Evolutionary conservation across 371 early-diverging fungal genomes (phyloP).

Genomic region (Apophysomyces sp.): DNA sequence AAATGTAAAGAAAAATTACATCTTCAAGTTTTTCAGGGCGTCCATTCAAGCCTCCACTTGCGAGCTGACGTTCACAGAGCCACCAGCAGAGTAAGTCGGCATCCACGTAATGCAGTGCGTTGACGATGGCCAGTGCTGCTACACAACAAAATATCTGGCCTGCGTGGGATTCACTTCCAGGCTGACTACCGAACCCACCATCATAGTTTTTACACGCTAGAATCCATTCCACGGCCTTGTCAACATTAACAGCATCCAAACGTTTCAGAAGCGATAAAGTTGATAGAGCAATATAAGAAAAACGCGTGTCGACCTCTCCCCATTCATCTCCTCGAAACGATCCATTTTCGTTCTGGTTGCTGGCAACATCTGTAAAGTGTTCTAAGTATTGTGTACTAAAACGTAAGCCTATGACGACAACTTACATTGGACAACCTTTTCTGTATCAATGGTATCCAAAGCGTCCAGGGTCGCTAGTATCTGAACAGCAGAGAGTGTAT

Average conservation of each 20-base stretch:
- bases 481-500: constrained; percentile 95
- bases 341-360: constrained; percentile 71
- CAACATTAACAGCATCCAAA: constrained; percentile 72
- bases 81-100: constrained; percentile 81
- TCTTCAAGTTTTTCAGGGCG: constrained; percentile 98
- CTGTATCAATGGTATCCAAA: constrained; percentile 69
- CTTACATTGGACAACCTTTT: constrained; percentile 72
- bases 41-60: constrained; percentile 96
- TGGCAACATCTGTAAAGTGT: constrained; percentile 40
- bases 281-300: constrained; percentile 85
- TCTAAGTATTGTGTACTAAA: background rate
- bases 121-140: constrained; percentile 81
- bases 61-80: constrained; percentile 92
- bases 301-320: constrained; percentile 97
- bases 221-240: constrained; percentile 78
- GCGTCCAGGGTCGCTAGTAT: constrained; percentile 84
- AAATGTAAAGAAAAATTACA: constrained; percentile 36
- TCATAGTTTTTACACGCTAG: constrained; percentile 91
- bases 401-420: background rate
- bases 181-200: constrained; percentile 95
- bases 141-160: constrained; percentile 96
- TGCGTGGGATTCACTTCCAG: constrained; percentile 96
- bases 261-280: constrained; percentile 74
- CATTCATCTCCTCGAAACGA: constrained; percentile 90
- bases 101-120: constrained; percentile 73